Evolutionary conservation across 805 yeast genomes (phyloP).

Genomic region (Lipomyces mesembrius): DNA sequence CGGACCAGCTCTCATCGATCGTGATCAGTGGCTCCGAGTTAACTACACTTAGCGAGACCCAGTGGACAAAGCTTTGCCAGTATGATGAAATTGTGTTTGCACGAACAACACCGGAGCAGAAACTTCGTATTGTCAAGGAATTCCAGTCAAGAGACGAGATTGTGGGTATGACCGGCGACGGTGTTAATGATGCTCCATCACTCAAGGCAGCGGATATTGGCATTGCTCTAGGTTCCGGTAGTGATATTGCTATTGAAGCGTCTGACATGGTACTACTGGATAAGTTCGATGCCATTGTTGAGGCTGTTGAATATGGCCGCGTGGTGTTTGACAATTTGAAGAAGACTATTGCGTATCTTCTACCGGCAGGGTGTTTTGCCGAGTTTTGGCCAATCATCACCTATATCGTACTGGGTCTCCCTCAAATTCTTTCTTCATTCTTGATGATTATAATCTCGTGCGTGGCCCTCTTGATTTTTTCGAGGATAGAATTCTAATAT

Average conservation of each 20-base stretch:
- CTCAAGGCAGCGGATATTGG: slow-evolving; percentile 94
- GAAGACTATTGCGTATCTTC: slow-evolving; percentile 46
- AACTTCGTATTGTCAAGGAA: too few relatives aligned
- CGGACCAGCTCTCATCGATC: too few relatives aligned
- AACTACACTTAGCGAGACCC: too few relatives aligned
- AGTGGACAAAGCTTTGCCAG: too few relatives aligned
- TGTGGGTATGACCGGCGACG: slow-evolving; percentile 98
- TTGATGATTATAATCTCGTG: slow-evolving; percentile 26
- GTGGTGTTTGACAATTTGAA: slow-evolving; percentile 95
- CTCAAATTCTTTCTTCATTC: too few relatives aligned
- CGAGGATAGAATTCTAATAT: neutral
- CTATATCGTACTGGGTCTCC: too few relatives aligned
- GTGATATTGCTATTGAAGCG: slow-evolving; percentile 98
- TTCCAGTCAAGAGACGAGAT: slow-evolving; percentile 40
- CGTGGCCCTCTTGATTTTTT: neutral
- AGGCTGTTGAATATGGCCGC: slow-evolving; percentile 95
- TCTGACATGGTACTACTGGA: slow-evolving; percentile 96
- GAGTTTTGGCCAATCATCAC: too few relatives aligned
- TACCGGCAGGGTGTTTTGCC: too few relatives aligned
- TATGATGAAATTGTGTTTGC: too few relatives aligned
- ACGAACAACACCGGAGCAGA: too few relatives aligned
- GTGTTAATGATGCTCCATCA: slow-evolving; percentile 98
- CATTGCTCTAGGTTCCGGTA: slow-evolving; percentile 85
- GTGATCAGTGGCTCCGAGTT: too few relatives aligned
- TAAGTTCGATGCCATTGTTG: slow-evolving; percentile 88